Conservation (phyloP, 2,329 filamentous ascomycete species). For the Biscogniauxia marginata region DNA sequence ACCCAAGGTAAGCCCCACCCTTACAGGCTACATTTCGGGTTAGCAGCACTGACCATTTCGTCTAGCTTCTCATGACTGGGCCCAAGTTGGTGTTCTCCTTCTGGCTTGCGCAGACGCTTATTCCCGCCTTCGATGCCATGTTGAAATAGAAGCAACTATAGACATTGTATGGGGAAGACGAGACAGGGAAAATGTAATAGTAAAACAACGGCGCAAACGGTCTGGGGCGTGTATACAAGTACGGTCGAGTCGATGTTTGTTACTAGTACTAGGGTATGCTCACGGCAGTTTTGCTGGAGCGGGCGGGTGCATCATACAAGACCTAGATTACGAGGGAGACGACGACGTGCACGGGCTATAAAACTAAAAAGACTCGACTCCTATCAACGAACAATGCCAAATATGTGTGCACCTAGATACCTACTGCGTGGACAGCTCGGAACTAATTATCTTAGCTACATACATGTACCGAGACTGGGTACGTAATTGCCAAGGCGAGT, state of each 20-base stretch:
- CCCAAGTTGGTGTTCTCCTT: constrained; percentile 99
- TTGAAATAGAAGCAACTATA: constrained; percentile 31
- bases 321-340: not conserved
- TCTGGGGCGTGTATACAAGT: constrained; percentile 15
- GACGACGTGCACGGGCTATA: not conserved
- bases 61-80: constrained; percentile 90
- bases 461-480: not conserved
- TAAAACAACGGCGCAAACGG: constrained; percentile 10
- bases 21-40: constrained; percentile 15
- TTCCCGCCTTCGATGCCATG: constrained; percentile 76
- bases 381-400: constrained; percentile 5
- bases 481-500: not conserved
- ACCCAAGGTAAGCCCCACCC: constrained; percentile 65
- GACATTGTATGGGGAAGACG: not conserved
- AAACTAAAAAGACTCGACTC: constrained; percentile 19
- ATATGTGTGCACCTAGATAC: not conserved
- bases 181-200: constrained; percentile 9
- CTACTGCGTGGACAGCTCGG: no score
- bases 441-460: no score
- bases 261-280: not conserved
- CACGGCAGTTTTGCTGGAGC: constrained; percentile 5
- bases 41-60: not conserved
- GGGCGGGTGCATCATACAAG: not conserved
- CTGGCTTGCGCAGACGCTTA: constrained; percentile 98
- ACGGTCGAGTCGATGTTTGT: constrained; percentile 20